Percentiles rank a stretch among this genome's conserved stretches.
Evolutionary conservation across 2,329 filamentous ascomycete genomes (phyloP).

Genomic region (Aspergillus sp.): DNA sequence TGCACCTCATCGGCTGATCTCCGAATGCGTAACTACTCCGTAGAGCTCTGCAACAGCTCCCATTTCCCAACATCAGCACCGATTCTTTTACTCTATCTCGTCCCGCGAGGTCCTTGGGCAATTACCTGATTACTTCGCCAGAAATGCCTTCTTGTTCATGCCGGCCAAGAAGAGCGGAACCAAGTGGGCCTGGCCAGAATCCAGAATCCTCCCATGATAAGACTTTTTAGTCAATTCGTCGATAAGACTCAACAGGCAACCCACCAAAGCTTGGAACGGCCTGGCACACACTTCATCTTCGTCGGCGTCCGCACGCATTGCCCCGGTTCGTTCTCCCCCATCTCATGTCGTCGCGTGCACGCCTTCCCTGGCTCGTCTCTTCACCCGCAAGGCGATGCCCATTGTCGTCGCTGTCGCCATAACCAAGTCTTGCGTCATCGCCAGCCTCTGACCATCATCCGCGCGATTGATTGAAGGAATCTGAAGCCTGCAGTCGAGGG

Average conservation of each 20-base stretch:
- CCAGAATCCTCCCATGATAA: slow-evolving; percentile 13
- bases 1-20: slow-evolving; percentile 8
- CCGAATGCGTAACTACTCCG: neutral
- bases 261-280: slow-evolving; percentile 7
- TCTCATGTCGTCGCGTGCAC: neutral
- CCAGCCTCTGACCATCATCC: slow-evolving; percentile 1
- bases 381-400: slow-evolving; percentile 19
- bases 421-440: slow-evolving; percentile 27
- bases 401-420: slow-evolving; percentile 15
- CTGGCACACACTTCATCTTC: neutral
- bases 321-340: neutral
- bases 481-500: slow-evolving; percentile 2
- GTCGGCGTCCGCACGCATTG: neutral
- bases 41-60: neutral
- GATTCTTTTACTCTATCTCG: neutral
- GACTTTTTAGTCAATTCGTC: slow-evolving; percentile 18
- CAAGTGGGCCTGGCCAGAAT: slow-evolving; percentile 14
- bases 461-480: neutral
- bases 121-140: neutral
- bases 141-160: neutral
- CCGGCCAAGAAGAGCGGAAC: neutral
- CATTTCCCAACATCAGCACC: neutral
- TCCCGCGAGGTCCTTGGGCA: neutral
- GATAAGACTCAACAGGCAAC: slow-evolving; percentile 9
- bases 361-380: slow-evolving; percentile 5